Evolutionary conservation across 805 yeast genomes (phyloP).

Genomic region (Candida yuanshanica): DNA sequence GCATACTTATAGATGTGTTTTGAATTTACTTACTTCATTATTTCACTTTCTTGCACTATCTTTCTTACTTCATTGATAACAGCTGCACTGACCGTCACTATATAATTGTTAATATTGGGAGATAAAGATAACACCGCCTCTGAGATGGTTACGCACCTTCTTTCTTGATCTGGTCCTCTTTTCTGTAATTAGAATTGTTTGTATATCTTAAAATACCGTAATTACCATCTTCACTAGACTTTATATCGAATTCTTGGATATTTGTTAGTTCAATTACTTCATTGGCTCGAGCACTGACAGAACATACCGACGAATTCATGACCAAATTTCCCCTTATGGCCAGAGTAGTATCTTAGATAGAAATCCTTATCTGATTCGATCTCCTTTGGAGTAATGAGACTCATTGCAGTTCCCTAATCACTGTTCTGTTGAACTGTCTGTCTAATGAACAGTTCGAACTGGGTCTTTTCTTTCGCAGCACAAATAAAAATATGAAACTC

Average conservation of each 20-base stretch:
- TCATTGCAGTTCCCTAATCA: too few relatives aligned
- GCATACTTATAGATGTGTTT: too few relatives aligned
- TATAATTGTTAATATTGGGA: neutral
- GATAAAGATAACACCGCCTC: neutral
- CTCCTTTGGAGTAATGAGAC: neutral
- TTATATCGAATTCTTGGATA: constrained; percentile 29
- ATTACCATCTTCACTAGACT: constrained; percentile 23
- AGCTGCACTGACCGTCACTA: constrained; percentile 28
- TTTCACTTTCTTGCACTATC: constrained; percentile 34
- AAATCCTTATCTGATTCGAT: constrained; percentile 14
- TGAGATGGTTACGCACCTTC: constrained; percentile 22
- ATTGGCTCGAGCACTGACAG: too few relatives aligned
- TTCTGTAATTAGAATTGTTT: constrained; percentile 41
- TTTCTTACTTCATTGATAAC: constrained; percentile 31
- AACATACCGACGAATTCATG: constrained; percentile 37
- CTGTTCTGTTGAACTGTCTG: too few relatives aligned
- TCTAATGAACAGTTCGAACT: too few relatives aligned
- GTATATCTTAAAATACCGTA: constrained; percentile 33
- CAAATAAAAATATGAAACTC: too few relatives aligned
- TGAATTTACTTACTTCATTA: constrained; percentile 24
- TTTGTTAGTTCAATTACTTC: neutral
- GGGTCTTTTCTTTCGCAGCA: too few relatives aligned
- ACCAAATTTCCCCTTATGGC: constrained; percentile 39
- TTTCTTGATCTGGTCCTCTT: constrained; percentile 36
- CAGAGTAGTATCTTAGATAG: constrained; percentile 38